These are phyloP conservation scores for Lactarius evosmus DNA, from an alignment of 768 basidiomycete genomes.

Conservation along the genomic window DNA sequence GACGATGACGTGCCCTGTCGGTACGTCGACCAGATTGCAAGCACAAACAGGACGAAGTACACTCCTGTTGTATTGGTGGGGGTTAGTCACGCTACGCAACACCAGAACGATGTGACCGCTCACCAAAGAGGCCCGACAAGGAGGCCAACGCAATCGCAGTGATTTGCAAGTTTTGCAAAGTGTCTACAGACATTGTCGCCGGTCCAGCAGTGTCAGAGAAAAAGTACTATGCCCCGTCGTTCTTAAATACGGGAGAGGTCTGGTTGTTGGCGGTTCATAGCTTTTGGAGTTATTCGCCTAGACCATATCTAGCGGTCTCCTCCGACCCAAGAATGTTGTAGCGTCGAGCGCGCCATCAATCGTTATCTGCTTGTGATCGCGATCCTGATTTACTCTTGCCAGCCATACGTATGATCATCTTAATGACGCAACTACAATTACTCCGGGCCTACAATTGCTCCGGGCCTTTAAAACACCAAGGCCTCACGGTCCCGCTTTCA, in stretches of 20 bases:
- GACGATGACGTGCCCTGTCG: constrained; percentile 9
- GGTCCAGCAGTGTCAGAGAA: background rate
- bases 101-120: background rate
- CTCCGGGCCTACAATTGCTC: background rate
- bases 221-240: background rate
- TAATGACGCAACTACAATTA: too few species aligned
- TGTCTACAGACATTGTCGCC: constrained; percentile 11
- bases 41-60: constrained; percentile 29
- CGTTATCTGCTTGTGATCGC: background rate
- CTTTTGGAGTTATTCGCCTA: too few species aligned
- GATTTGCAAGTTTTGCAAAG: constrained; percentile 23
- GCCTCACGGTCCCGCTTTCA: too few species aligned
- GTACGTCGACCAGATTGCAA: constrained; percentile 30
- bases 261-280: too few species aligned
- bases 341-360: background rate
- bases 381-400: background rate
- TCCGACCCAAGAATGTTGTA: background rate
- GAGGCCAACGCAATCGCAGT: constrained; percentile 22
- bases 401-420: too few species aligned
- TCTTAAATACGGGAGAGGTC: constrained; percentile 9
- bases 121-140: constrained; percentile 28
- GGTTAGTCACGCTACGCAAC: background rate
- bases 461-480: background rate
- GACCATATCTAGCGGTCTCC: too few species aligned
- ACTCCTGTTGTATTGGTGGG: constrained; percentile 22